Conservation (phyloP, 1,139 yeast species). For the Saccharomyces uvarum region DNA sequence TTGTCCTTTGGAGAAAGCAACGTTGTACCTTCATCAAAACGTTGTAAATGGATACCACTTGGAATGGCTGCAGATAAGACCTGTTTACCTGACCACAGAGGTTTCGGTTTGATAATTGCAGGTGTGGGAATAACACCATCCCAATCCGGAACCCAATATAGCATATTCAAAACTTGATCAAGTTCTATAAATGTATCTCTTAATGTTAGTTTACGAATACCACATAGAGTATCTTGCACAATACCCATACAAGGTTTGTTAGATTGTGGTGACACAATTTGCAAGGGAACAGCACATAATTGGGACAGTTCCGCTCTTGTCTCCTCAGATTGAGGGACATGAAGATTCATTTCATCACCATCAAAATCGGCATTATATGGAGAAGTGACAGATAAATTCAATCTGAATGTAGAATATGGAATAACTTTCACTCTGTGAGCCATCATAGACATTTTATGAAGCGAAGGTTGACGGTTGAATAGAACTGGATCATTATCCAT, state of each 20-base stretch:
- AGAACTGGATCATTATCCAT: conserved; percentile 96
- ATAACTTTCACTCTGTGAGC: conserved; percentile 98
- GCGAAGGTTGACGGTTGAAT: conserved; percentile 97
- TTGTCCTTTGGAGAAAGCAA: conserved; percentile 76
- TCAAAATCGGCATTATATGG: conserved; percentile 99
- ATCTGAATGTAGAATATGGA: conserved; percentile 97
- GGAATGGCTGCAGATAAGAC: conserved; percentile 89
- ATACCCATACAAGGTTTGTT: conserved; percentile 99
- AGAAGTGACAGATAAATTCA: conserved; percentile 92
- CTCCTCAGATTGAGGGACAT: conserved; percentile 97
- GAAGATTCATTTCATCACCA: conserved; percentile 99
- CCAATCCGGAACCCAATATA: conserved; percentile 98
- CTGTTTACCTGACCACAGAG: conserved; percentile 97
- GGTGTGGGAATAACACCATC: conserved; percentile 98
- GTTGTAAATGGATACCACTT: conserved; percentile 85
- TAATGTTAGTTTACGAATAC: conserved; percentile 89
- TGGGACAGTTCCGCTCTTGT: conserved; percentile 93
- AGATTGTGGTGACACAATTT: conserved; percentile 96
- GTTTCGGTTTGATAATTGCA: conserved; percentile 87
- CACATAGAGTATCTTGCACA: conserved; percentile 97
- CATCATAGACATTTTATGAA: conserved; percentile 99
- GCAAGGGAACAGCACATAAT: conserved; percentile 93
- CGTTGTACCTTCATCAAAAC: conserved; percentile 88
- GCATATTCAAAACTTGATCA: conserved; percentile 92
- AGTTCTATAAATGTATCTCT: conserved; percentile 84